Conservation (phyloP, 345 rosid species). For the Hypericum androsaemum region DNA sequence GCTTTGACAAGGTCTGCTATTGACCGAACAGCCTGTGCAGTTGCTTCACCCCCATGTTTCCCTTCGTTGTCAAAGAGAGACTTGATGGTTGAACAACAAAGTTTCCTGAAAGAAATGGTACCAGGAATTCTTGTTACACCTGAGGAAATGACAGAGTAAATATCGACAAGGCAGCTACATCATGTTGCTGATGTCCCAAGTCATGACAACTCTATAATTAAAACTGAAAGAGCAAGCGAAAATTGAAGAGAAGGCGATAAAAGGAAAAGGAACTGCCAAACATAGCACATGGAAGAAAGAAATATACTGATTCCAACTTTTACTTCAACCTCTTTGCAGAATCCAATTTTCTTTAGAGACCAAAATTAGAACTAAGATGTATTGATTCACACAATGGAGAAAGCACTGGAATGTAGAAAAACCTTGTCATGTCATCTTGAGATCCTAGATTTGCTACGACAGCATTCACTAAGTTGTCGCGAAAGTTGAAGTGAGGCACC, state of each 20-base stretch:
- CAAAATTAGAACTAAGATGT: background rate
- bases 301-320: too few relatives aligned
- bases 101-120: constrained; percentile 47
- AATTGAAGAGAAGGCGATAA: too few relatives aligned
- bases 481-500: constrained; percentile 83
- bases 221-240: too few relatives aligned
- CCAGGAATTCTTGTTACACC: background rate
- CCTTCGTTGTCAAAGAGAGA: constrained; percentile 77
- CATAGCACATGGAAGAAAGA: too few relatives aligned
- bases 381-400: constrained; percentile 2
- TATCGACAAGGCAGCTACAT: too few relatives aligned
- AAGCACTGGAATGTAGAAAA: constrained; percentile 13
- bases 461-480: constrained; percentile 56
- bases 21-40: constrained; percentile 63
- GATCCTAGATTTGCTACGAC: constrained; percentile 70
- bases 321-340: too few relatives aligned
- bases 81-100: constrained; percentile 60
- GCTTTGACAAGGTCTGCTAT: constrained; percentile 78
- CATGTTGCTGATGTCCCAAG: too few relatives aligned
- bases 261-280: too few relatives aligned
- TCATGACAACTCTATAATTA: too few relatives aligned
- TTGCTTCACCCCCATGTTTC: constrained; percentile 84
- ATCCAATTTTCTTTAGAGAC: background rate
- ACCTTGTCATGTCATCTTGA: constrained; percentile 76
- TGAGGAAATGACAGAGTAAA: constrained; percentile 2